Conservation (phyloP, 129 eudicot species). For the Sambucus nigra region DNA sequence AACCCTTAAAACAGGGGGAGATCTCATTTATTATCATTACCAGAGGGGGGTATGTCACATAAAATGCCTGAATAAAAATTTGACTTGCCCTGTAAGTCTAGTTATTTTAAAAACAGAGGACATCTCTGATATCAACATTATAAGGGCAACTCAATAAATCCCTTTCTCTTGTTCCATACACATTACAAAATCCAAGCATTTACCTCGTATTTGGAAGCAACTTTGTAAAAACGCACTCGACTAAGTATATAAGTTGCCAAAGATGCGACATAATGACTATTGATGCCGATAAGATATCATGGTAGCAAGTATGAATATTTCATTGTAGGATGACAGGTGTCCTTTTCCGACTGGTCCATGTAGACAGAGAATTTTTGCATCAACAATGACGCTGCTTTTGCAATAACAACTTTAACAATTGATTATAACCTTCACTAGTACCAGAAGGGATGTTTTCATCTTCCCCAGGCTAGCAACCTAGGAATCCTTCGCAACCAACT, state of each 20-base stretch:
- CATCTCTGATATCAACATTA: not conserved
- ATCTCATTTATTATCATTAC: too few relatives aligned
- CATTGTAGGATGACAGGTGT: too few relatives aligned
- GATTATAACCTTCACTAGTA: constrained; percentile 78
- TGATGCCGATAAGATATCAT: too few relatives aligned
- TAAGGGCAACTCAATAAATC: not conserved
- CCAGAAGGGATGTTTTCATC: constrained; percentile 71
- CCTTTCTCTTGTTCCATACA: not conserved
- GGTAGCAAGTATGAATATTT: too few relatives aligned
- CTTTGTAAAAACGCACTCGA: constrained; percentile 74
- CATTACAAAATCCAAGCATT: not conserved
- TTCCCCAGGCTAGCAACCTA: constrained; percentile 98
- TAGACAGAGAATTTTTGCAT: too few relatives aligned
- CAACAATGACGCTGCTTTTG: constrained; percentile 88
- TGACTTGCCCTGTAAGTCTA: not conserved
- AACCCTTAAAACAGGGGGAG: too few relatives aligned
- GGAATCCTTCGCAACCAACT: constrained; percentile 92
- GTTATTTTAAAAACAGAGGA: not conserved
- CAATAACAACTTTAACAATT: constrained; percentile 62
- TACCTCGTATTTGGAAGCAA: constrained; percentile 94
- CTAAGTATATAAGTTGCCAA: constrained; percentile 80
- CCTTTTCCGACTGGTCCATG: too few relatives aligned
- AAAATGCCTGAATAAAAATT: too few relatives aligned
- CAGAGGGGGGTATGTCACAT: too few relatives aligned
- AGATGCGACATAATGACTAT: constrained; percentile 90